Percentiles rank a stretch among this genome's conserved stretches.
These are phyloP conservation scores for Cercospora nicotianae DNA, from an alignment of 2,329 filamentous ascomycete genomes.

Conservation along the genomic window DNA sequence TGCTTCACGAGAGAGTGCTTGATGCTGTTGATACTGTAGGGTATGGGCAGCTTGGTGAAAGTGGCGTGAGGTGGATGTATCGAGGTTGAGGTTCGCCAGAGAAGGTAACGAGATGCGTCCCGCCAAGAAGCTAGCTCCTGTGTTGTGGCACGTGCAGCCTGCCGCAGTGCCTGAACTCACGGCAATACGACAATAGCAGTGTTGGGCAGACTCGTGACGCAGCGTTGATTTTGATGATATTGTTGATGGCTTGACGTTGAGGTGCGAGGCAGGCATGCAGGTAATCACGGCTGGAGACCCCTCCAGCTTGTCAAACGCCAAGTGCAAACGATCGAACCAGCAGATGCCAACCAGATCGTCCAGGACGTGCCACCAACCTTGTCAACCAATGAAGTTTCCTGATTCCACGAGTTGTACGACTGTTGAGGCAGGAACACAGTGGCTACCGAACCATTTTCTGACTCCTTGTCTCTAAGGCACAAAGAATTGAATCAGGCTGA, in stretches of 20 bases:
- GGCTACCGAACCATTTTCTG: neutral
- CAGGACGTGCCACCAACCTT: conserved; percentile 21
- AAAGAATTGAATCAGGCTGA: neutral
- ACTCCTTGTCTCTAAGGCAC: conserved; percentile 62
- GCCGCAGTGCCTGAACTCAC: neutral
- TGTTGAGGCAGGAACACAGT: neutral
- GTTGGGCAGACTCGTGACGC: neutral
- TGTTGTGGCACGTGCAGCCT: conserved; percentile 13
- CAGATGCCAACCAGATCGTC: conserved; percentile 14
- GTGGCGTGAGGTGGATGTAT: neutral
- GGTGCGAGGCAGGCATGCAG: neutral
- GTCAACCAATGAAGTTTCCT: conserved; percentile 16
- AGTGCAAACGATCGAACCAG: conserved; percentile 13
- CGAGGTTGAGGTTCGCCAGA: conserved; percentile 2
- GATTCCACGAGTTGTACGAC: neutral
- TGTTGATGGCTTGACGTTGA: neutral
- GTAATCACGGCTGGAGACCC: conserved; percentile 8
- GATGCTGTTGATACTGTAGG: neutral
- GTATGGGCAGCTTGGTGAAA: neutral
- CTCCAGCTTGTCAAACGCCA: conserved; percentile 14
- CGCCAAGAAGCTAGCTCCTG: conserved; percentile 11
- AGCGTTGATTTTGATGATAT: neutral
- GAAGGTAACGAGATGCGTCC: neutral
- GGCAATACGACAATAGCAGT: neutral
- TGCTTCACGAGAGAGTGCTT: neutral